phyloP scores from a whole-genome alignment of 1,284 basidiomycete genomes.

The Irpex rosettiformis region DNA sequence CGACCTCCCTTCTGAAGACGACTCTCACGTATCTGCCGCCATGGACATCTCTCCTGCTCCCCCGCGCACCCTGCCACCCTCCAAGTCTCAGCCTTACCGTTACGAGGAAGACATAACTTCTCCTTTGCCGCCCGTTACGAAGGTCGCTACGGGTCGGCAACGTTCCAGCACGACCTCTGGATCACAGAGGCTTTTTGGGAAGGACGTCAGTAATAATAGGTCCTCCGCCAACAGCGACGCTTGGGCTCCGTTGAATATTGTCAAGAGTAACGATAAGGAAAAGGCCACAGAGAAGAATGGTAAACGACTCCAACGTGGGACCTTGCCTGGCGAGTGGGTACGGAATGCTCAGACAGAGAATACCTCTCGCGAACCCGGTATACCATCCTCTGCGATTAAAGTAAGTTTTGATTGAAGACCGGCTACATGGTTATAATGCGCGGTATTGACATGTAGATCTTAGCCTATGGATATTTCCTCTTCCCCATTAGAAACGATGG shows the following conservation, averaged over 20 bases:
- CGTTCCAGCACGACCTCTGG: conserved; percentile 7
- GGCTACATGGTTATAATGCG: conserved; percentile 23
- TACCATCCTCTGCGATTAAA: neutral
- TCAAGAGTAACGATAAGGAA: neutral
- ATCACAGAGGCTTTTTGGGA: conserved; percentile 57
- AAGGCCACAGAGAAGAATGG: conserved; percentile 35
- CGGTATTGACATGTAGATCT: neutral
- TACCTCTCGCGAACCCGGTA: conserved; percentile 16
- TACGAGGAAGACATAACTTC: conserved; percentile 8
- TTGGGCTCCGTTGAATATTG: neutral
- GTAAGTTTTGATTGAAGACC: neutral
- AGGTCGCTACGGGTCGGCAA: conserved; percentile 5
- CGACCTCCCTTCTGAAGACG: conserved; percentile 37
- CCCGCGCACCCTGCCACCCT: conserved; percentile 29
- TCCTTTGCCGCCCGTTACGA: neutral
- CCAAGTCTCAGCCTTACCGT: conserved; percentile 22
- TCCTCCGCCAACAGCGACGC: neutral
- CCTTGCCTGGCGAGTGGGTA: conserved; percentile 65
- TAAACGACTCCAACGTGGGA: conserved; percentile 56
- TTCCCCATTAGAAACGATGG: conserved; percentile 60
- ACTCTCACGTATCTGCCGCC: conserved; percentile 43
- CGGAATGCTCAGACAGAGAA: conserved; percentile 19
- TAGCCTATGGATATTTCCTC: conserved; percentile 25
- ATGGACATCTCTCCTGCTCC: conserved; percentile 80
- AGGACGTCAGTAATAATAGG: conserved; percentile 59